A percentile compares a stretch with the other conserved stretches of the same genome.
Conservation (phyloP, 1,284 basidiomycete genomes). For the Porogramme epimiltina region DNA sequence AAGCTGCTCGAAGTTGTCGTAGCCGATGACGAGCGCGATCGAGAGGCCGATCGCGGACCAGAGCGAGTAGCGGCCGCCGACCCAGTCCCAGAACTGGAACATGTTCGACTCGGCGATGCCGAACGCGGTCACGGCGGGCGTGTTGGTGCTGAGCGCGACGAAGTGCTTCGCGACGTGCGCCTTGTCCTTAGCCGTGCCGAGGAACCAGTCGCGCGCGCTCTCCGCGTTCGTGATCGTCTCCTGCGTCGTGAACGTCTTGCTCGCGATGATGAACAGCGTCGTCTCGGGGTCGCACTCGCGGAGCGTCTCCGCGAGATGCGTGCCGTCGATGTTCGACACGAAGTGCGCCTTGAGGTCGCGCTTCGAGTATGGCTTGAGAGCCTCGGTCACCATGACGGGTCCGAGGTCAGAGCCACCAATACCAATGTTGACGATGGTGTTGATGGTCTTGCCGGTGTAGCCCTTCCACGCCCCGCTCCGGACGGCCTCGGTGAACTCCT, state of each 20-base stretch:
- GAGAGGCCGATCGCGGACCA: conserved; percentile 98
- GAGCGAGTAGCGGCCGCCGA: conserved; percentile 96
- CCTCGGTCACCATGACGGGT: conserved; percentile 98
- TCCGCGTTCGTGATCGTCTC: conserved; percentile 99
- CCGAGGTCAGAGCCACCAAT: conserved; percentile 98
- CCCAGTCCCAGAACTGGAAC: conserved; percentile 99
- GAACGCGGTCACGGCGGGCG: conserved; percentile 91
- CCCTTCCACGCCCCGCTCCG: conserved; percentile 92
- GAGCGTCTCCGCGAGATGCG: conserved; percentile 92
- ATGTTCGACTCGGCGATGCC: conserved; percentile 94
- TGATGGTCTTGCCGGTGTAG: conserved; percentile 95
- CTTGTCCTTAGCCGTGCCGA: conserved; percentile 81
- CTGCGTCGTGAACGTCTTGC: conserved; percentile 99
- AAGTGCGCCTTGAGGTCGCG: conserved; percentile 89
- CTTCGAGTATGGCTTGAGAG: conserved; percentile 91
- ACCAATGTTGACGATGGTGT: conserved; percentile 96
- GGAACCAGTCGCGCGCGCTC: conserved; percentile 94
- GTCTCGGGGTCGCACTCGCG: conserved; percentile 87
- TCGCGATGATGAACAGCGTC: conserved; percentile 96
- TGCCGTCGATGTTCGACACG: conserved; percentile 98
- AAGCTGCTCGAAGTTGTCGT: conserved; percentile 91
- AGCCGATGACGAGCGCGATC: conserved; percentile 92
- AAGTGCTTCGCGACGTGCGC: conserved; percentile 98
- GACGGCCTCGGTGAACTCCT: conserved; percentile 85
- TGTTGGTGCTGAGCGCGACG: conserved; percentile 97